Percentiles rank a stretch among this genome's conserved stretches.
Evolutionary conservation across 768 basidiomycete species (phyloP).

Genomic region (Lentinula lateritia): DNA sequence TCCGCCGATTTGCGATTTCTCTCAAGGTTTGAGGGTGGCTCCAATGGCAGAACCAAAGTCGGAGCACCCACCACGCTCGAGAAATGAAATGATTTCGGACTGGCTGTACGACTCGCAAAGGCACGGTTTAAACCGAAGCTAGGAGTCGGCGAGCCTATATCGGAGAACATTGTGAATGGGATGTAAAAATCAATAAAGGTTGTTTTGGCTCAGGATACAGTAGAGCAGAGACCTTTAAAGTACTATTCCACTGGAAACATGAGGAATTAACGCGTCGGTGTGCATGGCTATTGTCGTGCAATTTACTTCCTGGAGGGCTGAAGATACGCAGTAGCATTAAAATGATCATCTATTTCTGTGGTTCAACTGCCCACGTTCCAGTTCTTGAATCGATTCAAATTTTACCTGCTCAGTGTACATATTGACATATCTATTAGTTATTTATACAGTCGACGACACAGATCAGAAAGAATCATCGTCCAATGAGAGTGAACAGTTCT

Average conservation of each 20-base stretch:
- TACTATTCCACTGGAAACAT: not conserved
- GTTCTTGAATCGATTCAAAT: not conserved
- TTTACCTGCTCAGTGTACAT: not conserved
- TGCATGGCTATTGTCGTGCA: not conserved
- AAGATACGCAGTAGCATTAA: too few relatives aligned
- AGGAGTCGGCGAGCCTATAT: not conserved
- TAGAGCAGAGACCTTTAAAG: not conserved
- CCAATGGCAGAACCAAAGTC: not conserved
- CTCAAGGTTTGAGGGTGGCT: not conserved
- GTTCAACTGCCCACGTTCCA: not conserved
- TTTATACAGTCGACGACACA: not conserved
- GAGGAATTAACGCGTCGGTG: not conserved
- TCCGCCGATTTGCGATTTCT: not conserved
- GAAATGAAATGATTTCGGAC: not conserved
- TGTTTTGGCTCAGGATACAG: not conserved
- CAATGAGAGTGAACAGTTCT: not conserved
- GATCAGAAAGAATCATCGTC: not conserved
- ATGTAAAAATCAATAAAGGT: not conserved
- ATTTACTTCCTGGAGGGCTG: too few relatives aligned
- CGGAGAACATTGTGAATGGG: not conserved
- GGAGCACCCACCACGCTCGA: not conserved
- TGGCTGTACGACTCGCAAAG: not conserved
- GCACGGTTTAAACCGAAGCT: not conserved
- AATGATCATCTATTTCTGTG: not conserved
- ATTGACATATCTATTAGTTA: not conserved